phyloP scores from a whole-genome alignment of 2,329 filamentous ascomycete species.

The Xylaria sp. region DNA sequence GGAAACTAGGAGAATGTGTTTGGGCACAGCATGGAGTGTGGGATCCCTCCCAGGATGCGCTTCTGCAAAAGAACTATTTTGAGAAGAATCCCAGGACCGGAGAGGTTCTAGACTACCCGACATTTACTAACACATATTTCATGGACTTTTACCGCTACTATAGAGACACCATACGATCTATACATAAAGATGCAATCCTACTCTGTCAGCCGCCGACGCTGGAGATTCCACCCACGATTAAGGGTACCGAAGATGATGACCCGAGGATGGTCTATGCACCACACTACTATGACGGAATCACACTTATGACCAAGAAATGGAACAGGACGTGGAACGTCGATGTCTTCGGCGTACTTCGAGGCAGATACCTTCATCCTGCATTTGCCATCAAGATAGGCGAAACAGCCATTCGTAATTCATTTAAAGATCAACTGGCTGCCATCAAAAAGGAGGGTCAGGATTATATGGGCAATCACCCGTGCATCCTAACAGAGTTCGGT shows the following conservation, averaged over 20 bases:
- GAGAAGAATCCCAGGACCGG: slow-evolving; percentile 79
- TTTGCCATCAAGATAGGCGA: slow-evolving; percentile 95
- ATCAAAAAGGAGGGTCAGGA: slow-evolving; percentile 89
- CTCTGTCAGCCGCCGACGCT: slow-evolving; percentile 92
- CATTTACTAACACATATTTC: slow-evolving; percentile 92
- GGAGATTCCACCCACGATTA: slow-evolving; percentile 89
- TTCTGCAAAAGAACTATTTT: slow-evolving; percentile 91
- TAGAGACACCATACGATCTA: slow-evolving; percentile 75
- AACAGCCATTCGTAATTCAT: slow-evolving; percentile 91
- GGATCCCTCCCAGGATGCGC: slow-evolving; percentile 81
- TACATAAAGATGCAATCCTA: slow-evolving; percentile 85
- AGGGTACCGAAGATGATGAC: slow-evolving; percentile 89
- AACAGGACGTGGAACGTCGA: slow-evolving; percentile 98
- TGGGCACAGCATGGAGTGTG: slow-evolving; percentile 98
- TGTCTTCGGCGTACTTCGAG: slow-evolving; percentile 89
- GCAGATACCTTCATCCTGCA: slow-evolving; percentile 86
- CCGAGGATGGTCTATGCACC: slow-evolving; percentile 90
- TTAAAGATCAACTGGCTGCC: slow-evolving; percentile 85
- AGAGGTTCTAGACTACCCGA: slow-evolving; percentile 78
- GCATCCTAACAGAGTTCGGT: slow-evolving; percentile 92
- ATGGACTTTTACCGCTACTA: slow-evolving; percentile 86
- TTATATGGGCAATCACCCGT: slow-evolving; percentile 87
- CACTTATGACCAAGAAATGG: slow-evolving; percentile 98
- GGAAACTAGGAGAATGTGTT: slow-evolving; percentile 93
- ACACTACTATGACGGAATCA: slow-evolving; percentile 97